Evolutionary conservation across 192 early-diverging fungal genomes (phyloP), one percentile per base, ranked within the genome.

Genomic region (Linnemannia elongata): DNA sequence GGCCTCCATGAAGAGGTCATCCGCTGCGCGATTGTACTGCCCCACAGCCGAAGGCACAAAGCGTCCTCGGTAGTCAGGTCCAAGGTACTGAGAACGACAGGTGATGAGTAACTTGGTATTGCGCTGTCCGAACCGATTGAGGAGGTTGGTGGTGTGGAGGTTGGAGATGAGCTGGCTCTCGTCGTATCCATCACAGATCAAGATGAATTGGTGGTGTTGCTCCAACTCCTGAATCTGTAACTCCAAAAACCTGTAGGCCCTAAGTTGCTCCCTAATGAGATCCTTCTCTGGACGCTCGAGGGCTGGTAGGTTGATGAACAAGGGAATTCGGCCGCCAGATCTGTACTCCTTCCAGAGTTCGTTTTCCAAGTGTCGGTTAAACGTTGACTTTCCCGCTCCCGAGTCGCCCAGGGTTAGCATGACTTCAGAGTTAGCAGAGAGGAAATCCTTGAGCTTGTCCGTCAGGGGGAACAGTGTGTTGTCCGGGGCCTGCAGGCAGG

Each of bases 141-240:
- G 12, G 10, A 24, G 39, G 20, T 52, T 52, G 17, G 49, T 52
- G 7, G 13, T 24, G 39, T 72, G 70, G 20, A 72, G 70, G 22
- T 72, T 30, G 39, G 36, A 24, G 1, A 17, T 39, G 9, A 39
- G 70, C 9, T 39, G 41, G 39, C 70, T 39, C 70, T 72, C 39
- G 18, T 72, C 41, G 39, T 72, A 72, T 0, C 70, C 70, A 72
- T 72, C 39, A 6, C 70, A 72, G 39, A 72, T 72, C 33, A 72
- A 39, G 36, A 72, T 72, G 20, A 72, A 17, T 5, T 20, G 70
- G 6, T 39, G 70, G 5, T 42, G 7, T 2, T 6, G 17, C 49
- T 72, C 24, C 15, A 72, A 3, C 70, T 72, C 13, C 0, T 6
- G 70, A 2, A 72, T 72, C 22, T 72, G 35, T n/a, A n/a, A n/a